Evolutionary conservation across 805 yeast species (phyloP), one percentile per base, ranked within the genome.

Genomic region (Metschnikowia matae): DNA sequence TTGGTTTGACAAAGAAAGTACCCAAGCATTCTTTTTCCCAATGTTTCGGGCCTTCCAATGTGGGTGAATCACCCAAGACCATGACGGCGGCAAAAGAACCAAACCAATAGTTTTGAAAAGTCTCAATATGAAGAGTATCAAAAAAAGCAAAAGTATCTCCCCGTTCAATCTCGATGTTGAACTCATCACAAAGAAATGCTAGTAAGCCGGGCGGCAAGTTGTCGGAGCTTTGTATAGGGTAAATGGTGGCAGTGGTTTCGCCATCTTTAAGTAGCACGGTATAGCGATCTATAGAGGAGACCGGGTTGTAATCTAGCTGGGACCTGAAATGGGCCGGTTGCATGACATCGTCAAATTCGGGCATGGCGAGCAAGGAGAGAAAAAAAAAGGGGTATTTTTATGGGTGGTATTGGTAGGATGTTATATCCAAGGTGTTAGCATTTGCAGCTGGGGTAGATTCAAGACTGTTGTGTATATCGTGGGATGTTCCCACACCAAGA

Each of bases 21-120:
- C 98, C 99, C 43, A 94, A 73, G 64, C 97, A 92, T 63, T 86
- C 91, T 59, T 87, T 89, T 53, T 90, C 95, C 97, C 98, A 91
- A 62, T 85, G 89, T 46, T 85, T 79, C 35, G 75, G 64, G 10
- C 76, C 73, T 48, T 73, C 76, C 15, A 79, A 65, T 5, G 64
- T 56, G 0, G 80, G 72, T 0, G 73, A 61, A 62, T 87, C 94
- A 3, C 97, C 97, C n/a, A 89, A 71, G 51, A 71, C 83, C 89
- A 76, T 83, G 18, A 80, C 81, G 31, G 89, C 96, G 1, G 87
- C 89, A 67, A 88, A 85, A 4, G 87, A 78, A 2, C 89, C 84
- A 64, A 94, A 90, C 99, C 99, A 92, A 62, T 84, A 85, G 53
- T 81, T 80, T 60, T 82, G 85, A 62, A 92, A 94, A 54, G 86